Percentiles rank a stretch among this genome's conserved stretches.
Conservation (phyloP, 345 rosid genomes). For the Raphanus raphanistrum region DNA sequence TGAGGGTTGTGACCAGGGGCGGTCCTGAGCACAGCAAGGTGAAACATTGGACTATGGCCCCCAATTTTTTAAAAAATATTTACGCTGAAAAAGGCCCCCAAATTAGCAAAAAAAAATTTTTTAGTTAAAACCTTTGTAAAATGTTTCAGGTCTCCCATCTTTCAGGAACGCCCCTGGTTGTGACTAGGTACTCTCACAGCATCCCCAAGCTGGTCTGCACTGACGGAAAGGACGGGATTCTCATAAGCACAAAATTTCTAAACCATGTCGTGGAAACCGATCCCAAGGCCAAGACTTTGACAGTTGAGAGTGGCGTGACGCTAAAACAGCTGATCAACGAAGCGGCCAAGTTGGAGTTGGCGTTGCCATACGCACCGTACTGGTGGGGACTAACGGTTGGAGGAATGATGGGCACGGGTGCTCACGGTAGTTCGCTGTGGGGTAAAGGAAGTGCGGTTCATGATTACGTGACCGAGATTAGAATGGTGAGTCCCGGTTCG, state of each 20-base stretch:
- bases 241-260: slow-evolving; percentile 71
- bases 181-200: slow-evolving; percentile 65
- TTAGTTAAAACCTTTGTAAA: too few species aligned
- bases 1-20: slow-evolving; percentile 65
- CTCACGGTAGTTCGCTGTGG: slow-evolving; percentile 90
- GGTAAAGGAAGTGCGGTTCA: slow-evolving; percentile 58
- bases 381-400: slow-evolving; percentile 93
- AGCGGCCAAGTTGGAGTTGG: slow-evolving; percentile 63
- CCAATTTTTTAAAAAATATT: too few species aligned
- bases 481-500: neutral
- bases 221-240: slow-evolving; percentile 56
- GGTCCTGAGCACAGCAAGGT: too few species aligned
- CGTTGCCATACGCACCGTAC: slow-evolving; percentile 73
- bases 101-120: too few species aligned
- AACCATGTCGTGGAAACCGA: slow-evolving; percentile 40
- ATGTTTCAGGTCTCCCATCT: too few species aligned
- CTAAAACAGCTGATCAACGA: slow-evolving; percentile 58
- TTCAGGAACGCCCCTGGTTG: too few species aligned
- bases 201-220: slow-evolving; percentile 76
- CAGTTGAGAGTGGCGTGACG: slow-evolving; percentile 70
- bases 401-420: slow-evolving; percentile 72
- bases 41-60: too few species aligned
- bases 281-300: slow-evolving; percentile 42
- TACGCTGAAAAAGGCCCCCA: too few species aligned
- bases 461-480: neutral